phyloP scores from a whole-genome alignment of 805 yeast species.

The Limtongia smithiae region DNA sequence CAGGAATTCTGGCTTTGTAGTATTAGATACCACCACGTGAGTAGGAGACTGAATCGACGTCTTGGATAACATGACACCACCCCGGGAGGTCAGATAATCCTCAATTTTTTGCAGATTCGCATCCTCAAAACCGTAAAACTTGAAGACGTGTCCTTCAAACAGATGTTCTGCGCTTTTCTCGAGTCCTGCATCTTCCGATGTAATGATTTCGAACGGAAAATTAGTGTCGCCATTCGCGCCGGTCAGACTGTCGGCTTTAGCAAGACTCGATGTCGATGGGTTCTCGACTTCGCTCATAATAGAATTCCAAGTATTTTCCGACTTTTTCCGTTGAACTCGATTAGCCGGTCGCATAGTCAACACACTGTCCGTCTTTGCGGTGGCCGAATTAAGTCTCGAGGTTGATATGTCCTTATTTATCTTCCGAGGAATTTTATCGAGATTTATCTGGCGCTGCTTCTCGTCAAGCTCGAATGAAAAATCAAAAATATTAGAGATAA shows the following conservation, averaged over 20 bases:
- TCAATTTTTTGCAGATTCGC: conserved; percentile 6
- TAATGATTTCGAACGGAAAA: neutral
- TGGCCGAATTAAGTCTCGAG: no score
- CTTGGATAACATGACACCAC: conserved; percentile 6
- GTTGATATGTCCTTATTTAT: neutral
- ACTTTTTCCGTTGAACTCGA: conserved; percentile 1
- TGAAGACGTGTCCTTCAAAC: conserved; percentile 10
- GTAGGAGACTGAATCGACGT: conserved; percentile 3
- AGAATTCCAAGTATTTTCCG: conserved; percentile 22
- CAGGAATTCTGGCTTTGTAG: conserved; percentile 6
- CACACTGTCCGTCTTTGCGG: no score
- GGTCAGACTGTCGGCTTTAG: neutral
- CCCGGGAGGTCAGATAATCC: conserved; percentile 19
- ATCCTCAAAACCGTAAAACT: conserved; percentile 9
- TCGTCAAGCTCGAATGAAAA: conserved; percentile 32
- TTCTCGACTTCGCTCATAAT: conserved; percentile 13
- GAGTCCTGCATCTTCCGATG: neutral
- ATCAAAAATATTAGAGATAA: conserved; percentile 27
- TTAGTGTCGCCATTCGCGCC: neutral
- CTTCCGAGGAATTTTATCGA: conserved; percentile 2
- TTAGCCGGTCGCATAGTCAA: neutral
- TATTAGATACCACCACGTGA: conserved; percentile 23
- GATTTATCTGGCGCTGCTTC: conserved; percentile 5
- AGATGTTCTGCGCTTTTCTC: conserved; percentile 1
- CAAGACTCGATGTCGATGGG: no score